Evolutionary conservation across 352 stramenopile genomes (phyloP).

Genomic region (Pythium phragmiticola): DNA sequence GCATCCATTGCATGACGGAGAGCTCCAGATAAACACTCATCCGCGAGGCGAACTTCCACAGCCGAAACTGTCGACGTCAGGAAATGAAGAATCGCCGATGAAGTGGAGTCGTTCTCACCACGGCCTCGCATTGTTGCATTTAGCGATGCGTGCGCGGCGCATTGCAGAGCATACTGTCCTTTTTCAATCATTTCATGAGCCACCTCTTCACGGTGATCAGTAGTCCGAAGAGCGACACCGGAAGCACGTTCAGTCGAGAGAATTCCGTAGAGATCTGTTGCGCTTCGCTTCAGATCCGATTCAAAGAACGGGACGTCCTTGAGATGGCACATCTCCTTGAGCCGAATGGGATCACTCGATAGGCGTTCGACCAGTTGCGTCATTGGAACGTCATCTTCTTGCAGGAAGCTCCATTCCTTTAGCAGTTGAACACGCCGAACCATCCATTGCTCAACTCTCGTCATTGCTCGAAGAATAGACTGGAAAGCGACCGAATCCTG

Average conservation of each 20-base stretch:
- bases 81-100: not conserved
- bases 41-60: conserved; percentile 7
- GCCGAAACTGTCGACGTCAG: conserved; percentile 13
- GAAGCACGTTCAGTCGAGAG: conserved; percentile 19
- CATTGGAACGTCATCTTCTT: conserved; percentile 37
- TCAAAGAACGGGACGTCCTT: conserved; percentile 41
- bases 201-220: conserved; percentile 1
- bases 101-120: not conserved
- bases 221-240: not conserved
- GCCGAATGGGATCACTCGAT: conserved; percentile 40
- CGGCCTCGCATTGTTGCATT: not conserved
- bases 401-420: conserved; percentile 61
- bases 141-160: not conserved
- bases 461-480: conserved; percentile 35
- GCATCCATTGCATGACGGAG: conserved; percentile 1
- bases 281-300: conserved; percentile 35
- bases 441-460: conserved; percentile 63
- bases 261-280: conserved; percentile 37
- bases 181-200: conserved; percentile 13
- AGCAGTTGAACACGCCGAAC: conserved; percentile 57
- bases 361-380: conserved; percentile 59
- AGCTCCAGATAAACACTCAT: conserved; percentile 1
- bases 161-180: conserved; percentile 8
- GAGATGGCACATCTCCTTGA: conserved; percentile 52
- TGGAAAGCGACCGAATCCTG: not conserved